Evolutionary conservation across 2,329 filamentous ascomycete species (phyloP), one percentile per base, ranked within the genome.

Genomic region (Aspergillus sp.): DNA sequence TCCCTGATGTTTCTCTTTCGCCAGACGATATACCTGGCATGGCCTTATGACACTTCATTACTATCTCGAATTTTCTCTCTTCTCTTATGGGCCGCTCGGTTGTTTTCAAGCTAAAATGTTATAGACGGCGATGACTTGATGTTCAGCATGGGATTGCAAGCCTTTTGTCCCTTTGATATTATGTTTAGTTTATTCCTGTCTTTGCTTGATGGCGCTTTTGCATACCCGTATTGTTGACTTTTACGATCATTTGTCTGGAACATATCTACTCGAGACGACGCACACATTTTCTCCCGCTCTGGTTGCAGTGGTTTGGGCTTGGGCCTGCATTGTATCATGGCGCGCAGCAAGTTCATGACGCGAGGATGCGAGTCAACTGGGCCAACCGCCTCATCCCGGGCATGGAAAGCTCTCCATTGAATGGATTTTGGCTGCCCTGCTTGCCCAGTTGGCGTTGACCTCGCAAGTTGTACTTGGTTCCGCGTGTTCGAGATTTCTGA

Each of bases 111-210:
- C 47, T 58, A 59, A 54, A 59, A 62, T 58, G 41, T 65, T 57
- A 64, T 67, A 67, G 64, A 66, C 61, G 59, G 64, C 64, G 60
- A 68, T 66, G 64, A 64, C 56, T 60, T 62, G 60, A 64, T 61
- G 43, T 40, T 43, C 44, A 24, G 31, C 50, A 44, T 48, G 56
- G 52, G 53, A 40, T 47, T 57, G 39, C 52, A 44, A 51, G 33
- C 41, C 47, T 40, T 52, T 44, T 24, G 44, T 35, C 23, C 40
- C 37, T 27, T 41, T 56, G 31, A 44, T 56, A 45, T 57, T 48
- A 51, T 54, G 31, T 23, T 46, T 33, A 52, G 49, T 63, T 62
- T 64, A 60, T 61, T 52, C 52, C 55, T 43, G 55, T 50, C 43
- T 49, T 57, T 48, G 19, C 40, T 60, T 54, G 41, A 56, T 33